A percentile compares a stretch with the other conserved stretches of the same genome.
Conservation (phyloP, 208 protist genomes). For the Leishmania lainsoni region DNA sequence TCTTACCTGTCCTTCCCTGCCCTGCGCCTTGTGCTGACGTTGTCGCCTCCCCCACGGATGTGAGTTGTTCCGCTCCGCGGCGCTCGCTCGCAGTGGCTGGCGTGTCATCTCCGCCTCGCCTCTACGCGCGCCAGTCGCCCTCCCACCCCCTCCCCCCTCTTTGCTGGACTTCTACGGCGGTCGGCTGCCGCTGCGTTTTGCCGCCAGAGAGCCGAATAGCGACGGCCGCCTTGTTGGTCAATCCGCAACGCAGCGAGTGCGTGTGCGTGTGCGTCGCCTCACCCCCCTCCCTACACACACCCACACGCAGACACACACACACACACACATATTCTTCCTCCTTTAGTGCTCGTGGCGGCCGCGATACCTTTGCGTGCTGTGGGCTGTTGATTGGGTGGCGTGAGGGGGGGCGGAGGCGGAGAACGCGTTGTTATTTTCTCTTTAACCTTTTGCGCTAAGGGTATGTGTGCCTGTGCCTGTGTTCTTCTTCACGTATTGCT, state of each 20-base stretch:
- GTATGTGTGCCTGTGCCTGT: slow-evolving; percentile 6
- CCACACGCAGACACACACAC: too few relatives aligned
- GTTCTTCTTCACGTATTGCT: background rate
- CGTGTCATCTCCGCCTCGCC: background rate
- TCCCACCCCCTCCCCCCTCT: background rate
- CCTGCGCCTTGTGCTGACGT: too few relatives aligned
- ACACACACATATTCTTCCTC: too few relatives aligned
- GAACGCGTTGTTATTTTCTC: background rate
- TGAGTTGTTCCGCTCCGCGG: too few relatives aligned
- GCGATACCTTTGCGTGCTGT: background rate
- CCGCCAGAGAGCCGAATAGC: background rate
- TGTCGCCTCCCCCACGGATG: too few relatives aligned
- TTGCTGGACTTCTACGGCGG: background rate
- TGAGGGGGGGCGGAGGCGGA: background rate
- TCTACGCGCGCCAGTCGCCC: background rate
- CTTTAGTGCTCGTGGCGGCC: background rate
- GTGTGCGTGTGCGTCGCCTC: background rate
- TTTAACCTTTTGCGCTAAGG: background rate
- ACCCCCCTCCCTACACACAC: background rate
- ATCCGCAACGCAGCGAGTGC: too few relatives aligned
- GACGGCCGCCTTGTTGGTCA: background rate
- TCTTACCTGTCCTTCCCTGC: too few relatives aligned
- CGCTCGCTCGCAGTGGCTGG: too few relatives aligned
- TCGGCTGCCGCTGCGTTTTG: background rate
- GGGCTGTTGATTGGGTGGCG: background rate